Percentiles rank a stretch among this genome's conserved stretches.
Conservation (phyloP, 345 rosid genomes). For the Salix viminalis region DNA sequence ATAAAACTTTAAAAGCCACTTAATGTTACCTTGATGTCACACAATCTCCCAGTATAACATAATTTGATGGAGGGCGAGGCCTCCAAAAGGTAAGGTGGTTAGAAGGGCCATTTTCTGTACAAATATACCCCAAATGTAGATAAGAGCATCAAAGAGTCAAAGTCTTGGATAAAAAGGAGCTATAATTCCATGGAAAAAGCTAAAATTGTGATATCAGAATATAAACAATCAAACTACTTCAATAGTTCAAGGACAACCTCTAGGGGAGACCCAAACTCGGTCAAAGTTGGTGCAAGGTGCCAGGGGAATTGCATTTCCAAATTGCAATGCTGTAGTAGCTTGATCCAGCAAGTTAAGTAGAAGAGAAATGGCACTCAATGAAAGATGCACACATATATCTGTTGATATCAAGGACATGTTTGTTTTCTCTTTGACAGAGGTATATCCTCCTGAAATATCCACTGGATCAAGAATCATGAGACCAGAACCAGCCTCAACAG, state of each 20-base stretch:
- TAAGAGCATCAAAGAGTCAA: conserved; percentile 3
- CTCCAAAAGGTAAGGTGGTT: conserved; percentile 94
- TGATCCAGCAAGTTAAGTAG: conserved; percentile 81
- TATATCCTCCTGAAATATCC: conserved; percentile 86
- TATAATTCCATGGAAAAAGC: background rate
- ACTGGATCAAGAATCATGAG: conserved; percentile 84
- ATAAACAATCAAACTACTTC: background rate
- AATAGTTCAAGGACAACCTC: conserved; percentile 46
- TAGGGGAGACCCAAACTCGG: conserved; percentile 79
- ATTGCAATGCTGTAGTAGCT: conserved; percentile 71
- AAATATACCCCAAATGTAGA: conserved; percentile 3
- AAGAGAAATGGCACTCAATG: conserved; percentile 81
- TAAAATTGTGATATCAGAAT: too few relatives aligned
- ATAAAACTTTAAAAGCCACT: too few relatives aligned
- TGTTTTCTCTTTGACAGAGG: conserved; percentile 85
- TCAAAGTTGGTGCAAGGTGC: conserved; percentile 83
- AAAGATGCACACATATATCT: conserved; percentile 82
- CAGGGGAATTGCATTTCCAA: conserved; percentile 79
- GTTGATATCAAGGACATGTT: conserved; percentile 77
- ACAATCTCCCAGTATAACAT: conserved; percentile 94
- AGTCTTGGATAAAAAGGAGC: background rate
- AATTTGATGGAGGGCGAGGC: conserved; percentile 89
- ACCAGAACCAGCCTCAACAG: conserved; percentile 95
- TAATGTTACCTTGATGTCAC: conserved; percentile 79
- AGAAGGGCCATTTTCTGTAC: conserved; percentile 64